Evolutionary conservation across 2,329 filamentous ascomycete species (phyloP).

Genomic region (Coniosporium tulheliwenetii): DNA sequence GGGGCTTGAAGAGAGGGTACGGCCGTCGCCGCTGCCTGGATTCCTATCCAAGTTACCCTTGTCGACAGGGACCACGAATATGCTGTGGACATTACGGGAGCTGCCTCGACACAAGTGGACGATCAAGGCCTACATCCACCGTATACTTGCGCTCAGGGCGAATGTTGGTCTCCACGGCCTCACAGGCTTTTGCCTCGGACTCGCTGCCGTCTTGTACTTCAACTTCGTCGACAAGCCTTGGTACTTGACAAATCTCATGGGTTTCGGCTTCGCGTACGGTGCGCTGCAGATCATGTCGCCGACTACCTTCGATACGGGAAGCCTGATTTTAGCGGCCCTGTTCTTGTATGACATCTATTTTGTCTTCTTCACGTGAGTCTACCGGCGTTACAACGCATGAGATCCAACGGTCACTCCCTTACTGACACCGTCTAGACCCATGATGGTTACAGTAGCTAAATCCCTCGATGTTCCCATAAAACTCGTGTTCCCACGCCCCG

Average conservation of each 20-base stretch:
- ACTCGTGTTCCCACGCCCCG: slow-evolving; percentile 62
- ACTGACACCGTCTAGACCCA: slow-evolving; percentile 34
- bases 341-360: slow-evolving; percentile 95
- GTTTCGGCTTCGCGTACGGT: slow-evolving; percentile 73
- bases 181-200: slow-evolving; percentile 37
- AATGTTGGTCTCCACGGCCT: slow-evolving; percentile 39
- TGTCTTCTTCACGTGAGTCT: slow-evolving; percentile 63
- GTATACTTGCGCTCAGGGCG: slow-evolving; percentile 31
- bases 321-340: slow-evolving; percentile 58
- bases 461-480: slow-evolving; percentile 88
- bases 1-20: slow-evolving; percentile 9
- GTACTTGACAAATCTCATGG: slow-evolving; percentile 72
- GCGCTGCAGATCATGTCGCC: slow-evolving; percentile 74
- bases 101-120: slow-evolving; percentile 34
- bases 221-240: slow-evolving; percentile 44
- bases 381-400: not conserved
- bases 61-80: slow-evolving; percentile 14
- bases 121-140: slow-evolving; percentile 38
- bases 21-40: slow-evolving; percentile 36
- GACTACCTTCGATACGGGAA: slow-evolving; percentile 72
- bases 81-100: slow-evolving; percentile 34
- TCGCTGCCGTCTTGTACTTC: slow-evolving; percentile 48
- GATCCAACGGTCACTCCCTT: not conserved
- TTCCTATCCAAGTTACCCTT: slow-evolving; percentile 31
- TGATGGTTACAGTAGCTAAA: slow-evolving; percentile 79